Conservation (phyloP, 805 yeast species). For the Sugiyamaella chiloensis region DNA sequence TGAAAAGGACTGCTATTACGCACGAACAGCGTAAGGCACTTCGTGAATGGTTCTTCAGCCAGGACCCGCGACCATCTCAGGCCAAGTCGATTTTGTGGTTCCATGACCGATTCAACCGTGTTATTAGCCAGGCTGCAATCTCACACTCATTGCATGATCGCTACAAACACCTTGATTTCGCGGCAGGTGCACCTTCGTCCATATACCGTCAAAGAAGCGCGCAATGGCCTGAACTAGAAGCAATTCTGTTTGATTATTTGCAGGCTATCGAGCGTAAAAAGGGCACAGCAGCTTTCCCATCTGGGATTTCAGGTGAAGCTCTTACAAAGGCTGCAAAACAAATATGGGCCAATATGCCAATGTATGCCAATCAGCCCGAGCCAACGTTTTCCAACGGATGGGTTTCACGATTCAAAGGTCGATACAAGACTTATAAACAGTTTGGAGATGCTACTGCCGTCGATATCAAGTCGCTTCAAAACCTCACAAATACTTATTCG, state of each 20-base stretch:
- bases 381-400: conserved; percentile 14
- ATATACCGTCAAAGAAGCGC: conserved; percentile 7
- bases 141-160: conserved; percentile 13
- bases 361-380: conserved; percentile 5
- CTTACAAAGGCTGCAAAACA: conserved; percentile 11
- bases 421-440: conserved; percentile 12
- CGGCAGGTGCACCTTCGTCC: conserved; percentile 14
- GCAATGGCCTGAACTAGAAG: conserved; percentile 15
- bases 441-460: conserved; percentile 12
- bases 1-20: conserved; percentile 12
- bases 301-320: conserved; percentile 10
- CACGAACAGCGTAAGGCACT: conserved; percentile 15
- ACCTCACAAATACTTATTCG: conserved; percentile 3
- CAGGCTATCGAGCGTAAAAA: conserved; percentile 9
- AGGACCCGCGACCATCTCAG: conserved; percentile 11
- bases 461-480: conserved; percentile 11
- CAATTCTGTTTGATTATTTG: conserved; percentile 12
- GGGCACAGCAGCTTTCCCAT: conserved; percentile 6
- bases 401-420: conserved; percentile 13
- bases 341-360: conserved; percentile 10
- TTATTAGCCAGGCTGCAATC: conserved; percentile 11
- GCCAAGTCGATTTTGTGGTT: conserved; percentile 12
- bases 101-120: conserved; percentile 4
- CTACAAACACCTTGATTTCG: conserved; percentile 12
- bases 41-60: conserved; percentile 12